Percentiles rank a stretch among this genome's conserved stretches.
Conservation (phyloP, 192 early-diverging fungal genomes). For the Coemansia guatemalensis region DNA sequence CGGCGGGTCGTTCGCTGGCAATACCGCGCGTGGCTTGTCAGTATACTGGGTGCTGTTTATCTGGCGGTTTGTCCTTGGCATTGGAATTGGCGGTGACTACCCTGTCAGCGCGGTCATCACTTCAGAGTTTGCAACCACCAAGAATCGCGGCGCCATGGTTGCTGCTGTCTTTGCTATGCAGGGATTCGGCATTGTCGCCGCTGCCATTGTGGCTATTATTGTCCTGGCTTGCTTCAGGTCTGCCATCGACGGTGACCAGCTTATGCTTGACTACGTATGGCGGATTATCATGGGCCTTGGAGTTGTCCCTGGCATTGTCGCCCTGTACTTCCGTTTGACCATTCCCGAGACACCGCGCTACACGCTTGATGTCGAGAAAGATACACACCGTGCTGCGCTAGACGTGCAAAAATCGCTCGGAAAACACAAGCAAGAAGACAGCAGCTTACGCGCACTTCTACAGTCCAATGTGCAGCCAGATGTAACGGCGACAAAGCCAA, state of each 20-base stretch:
- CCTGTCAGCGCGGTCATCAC: conserved; percentile 92
- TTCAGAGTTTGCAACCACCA: conserved; percentile 82
- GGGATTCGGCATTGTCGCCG: conserved; percentile 84
- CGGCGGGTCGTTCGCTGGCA: conserved; percentile 71
- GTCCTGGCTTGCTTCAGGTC: conserved; percentile 69
- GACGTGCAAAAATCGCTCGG: conserved; percentile 35
- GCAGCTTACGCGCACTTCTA: conserved; percentile 38
- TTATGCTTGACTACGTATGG: conserved; percentile 88
- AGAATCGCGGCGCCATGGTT: conserved; percentile 87
- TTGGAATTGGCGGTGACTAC: conserved; percentile 95
- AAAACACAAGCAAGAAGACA: neutral
- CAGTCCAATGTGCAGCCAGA: conserved; percentile 29
- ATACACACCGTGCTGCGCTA: conserved; percentile 38
- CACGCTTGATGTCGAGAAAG: conserved; percentile 69
- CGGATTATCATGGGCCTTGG: conserved; percentile 85
- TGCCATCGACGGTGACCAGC: conserved; percentile 63
- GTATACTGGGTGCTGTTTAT: conserved; percentile 72
- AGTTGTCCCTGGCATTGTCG: conserved; percentile 73
- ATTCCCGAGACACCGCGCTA: conserved; percentile 96
- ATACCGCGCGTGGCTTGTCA: conserved; percentile 64
- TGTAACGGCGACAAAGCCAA: conserved; percentile 17
- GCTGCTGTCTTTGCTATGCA: conserved; percentile 92
- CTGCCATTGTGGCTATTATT: conserved; percentile 72
- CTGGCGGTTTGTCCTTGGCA: conserved; percentile 91
- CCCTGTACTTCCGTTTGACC: conserved; percentile 85